A percentile compares a stretch with the other conserved stretches of the same genome.
These are phyloP conservation scores for Calonectria pseudoturangicola DNA, from an alignment of 2,329 filamentous ascomycete species.

Conservation along the genomic window DNA sequence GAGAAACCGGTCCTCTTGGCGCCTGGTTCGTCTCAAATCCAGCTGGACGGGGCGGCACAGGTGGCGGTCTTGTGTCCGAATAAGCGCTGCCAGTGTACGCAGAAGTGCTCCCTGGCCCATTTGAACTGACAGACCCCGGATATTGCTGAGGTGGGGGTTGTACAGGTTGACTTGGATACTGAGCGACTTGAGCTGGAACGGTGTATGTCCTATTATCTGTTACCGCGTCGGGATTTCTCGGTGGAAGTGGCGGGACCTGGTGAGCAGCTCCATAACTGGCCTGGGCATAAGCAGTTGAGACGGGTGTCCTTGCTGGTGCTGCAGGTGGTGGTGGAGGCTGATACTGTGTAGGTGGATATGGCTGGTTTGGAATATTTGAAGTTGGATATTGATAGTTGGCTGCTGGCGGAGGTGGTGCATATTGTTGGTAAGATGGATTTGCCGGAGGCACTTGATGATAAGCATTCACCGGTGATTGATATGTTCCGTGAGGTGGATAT, in stretches of 20 bases:
- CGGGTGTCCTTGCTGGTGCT: not conserved
- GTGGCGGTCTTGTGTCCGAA: not conserved
- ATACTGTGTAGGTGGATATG: not conserved
- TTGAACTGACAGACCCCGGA: not conserved
- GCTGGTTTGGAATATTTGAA: not conserved
- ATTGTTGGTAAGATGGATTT: not conserved
- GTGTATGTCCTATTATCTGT: not conserved
- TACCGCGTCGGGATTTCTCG: not conserved
- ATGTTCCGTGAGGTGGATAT: not conserved
- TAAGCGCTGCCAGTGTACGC: not conserved
- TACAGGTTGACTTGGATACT: not conserved
- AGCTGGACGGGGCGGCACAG: not conserved
- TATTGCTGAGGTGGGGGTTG: too few species aligned
- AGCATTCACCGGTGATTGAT: not conserved
- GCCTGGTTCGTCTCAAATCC: not conserved
- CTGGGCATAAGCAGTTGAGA: not conserved
- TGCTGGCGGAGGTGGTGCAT: not conserved
- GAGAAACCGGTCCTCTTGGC: not conserved
- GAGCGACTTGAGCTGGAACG: not conserved
- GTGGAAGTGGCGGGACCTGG: not conserved
- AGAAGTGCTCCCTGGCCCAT: not conserved
- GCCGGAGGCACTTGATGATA: not conserved
- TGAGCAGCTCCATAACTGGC: not conserved
- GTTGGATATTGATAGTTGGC: not conserved
- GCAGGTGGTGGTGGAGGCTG: not conserved